Conservation (phyloP, 2,329 filamentous ascomycete genomes). For the Colletotrichum aenigma region DNA sequence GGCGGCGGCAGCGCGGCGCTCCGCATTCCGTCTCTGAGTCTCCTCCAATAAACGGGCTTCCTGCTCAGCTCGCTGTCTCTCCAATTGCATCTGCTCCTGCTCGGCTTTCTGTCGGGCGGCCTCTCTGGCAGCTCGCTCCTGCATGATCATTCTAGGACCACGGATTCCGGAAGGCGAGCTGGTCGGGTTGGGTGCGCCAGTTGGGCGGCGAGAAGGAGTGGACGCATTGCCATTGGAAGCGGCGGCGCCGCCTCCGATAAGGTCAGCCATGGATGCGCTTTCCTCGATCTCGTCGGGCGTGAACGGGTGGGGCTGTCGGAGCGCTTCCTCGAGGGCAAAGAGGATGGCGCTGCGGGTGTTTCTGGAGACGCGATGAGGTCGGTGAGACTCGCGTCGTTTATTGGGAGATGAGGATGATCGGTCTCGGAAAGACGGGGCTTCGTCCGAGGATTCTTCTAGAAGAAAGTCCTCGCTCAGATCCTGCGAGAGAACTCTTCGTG, state of each 20-base stretch:
- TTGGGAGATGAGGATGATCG: conserved; percentile 31
- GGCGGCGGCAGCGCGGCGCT: conserved; percentile 66
- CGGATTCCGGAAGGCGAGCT: conserved; percentile 71
- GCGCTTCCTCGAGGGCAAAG: conserved; percentile 88
- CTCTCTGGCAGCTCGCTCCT: conserved; percentile 80
- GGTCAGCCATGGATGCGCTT: conserved; percentile 89
- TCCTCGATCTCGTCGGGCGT: conserved; percentile 86
- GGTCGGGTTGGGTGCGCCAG: conserved; percentile 53
- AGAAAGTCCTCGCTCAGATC: conserved; percentile 51
- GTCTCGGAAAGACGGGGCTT: conserved; percentile 25
- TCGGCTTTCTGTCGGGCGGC: conserved; percentile 71
- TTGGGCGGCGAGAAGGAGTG: conserved; percentile 41
- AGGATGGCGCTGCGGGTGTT: conserved; percentile 89
- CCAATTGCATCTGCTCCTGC: conserved; percentile 62
- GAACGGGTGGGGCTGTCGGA: conserved; percentile 82
- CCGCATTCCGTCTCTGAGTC: conserved; percentile 59
- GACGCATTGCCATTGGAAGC: conserved; percentile 60
- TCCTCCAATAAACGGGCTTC: conserved; percentile 61
- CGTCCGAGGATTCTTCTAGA: conserved; percentile 39
- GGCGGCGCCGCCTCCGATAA: conserved; percentile 63
- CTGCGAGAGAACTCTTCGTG: conserved; percentile 48
- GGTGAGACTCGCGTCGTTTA: conserved; percentile 36
- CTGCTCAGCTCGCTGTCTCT: conserved; percentile 62
- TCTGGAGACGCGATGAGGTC: conserved; percentile 73
- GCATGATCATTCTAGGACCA: conserved; percentile 91